Evolutionary conservation across 2,329 filamentous ascomycete genomes (phyloP).

Genomic region (Ceratocystis diversiconidia): DNA sequence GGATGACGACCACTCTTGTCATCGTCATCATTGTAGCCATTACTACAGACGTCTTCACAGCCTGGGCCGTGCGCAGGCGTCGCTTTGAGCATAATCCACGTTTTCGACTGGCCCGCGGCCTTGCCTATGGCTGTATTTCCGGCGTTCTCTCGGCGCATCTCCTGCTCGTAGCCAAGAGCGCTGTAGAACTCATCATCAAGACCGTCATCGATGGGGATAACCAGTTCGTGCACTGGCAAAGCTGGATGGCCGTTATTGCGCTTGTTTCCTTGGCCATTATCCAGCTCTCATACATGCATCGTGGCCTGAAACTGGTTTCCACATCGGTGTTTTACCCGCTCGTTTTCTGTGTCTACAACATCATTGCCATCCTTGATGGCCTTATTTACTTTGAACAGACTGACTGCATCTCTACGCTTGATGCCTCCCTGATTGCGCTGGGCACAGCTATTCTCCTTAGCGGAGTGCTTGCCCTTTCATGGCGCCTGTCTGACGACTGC

Average conservation of each 20-base stretch:
- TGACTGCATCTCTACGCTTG: constrained; percentile 58
- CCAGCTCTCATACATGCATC: constrained; percentile 90
- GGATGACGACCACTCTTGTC: constrained; percentile 71
- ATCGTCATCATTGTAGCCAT: constrained; percentile 56
- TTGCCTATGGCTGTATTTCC: constrained; percentile 79
- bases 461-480: constrained; percentile 82
- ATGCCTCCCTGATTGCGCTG: constrained; percentile 68
- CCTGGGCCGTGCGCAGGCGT: constrained; percentile 29
- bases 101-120: constrained; percentile 63
- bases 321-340: constrained; percentile 93
- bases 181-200: constrained; percentile 79
- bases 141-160: constrained; percentile 90
- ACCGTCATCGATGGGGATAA: constrained; percentile 78
- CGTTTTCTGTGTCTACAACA: constrained; percentile 98
- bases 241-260: constrained; percentile 76
- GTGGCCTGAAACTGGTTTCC: constrained; percentile 84
- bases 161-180: constrained; percentile 85
- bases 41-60: constrained; percentile 42
- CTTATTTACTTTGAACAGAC: constrained; percentile 93
- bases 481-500: constrained; percentile 67
- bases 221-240: constrained; percentile 90
- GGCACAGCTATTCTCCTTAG: constrained; percentile 75
- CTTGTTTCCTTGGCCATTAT: constrained; percentile 70
- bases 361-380: constrained; percentile 92
- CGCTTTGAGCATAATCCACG: constrained; percentile 43